Evolutionary conservation across 129 eudicot species (phyloP).

Genomic region (Oenanthe sinensis): DNA sequence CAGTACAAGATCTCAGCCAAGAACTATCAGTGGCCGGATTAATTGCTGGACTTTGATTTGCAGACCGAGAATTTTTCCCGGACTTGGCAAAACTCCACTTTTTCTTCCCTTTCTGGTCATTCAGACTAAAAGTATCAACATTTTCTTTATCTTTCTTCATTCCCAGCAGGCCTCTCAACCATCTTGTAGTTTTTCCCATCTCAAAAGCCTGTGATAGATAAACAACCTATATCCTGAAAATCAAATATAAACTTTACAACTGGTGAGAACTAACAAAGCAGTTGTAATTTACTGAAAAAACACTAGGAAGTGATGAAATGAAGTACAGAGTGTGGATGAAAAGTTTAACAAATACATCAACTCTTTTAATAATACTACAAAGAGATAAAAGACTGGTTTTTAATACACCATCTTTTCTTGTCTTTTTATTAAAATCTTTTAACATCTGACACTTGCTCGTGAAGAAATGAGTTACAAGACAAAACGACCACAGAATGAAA

Average conservation of each 20-base stretch:
- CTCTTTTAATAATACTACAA: constrained; percentile 38
- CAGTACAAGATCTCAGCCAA: constrained; percentile 46
- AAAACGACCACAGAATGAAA: constrained; percentile 54
- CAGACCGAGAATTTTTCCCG: constrained; percentile 27
- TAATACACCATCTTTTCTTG: constrained; percentile 5
- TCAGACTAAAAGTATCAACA: constrained; percentile 31
- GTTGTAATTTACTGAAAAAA: constrained; percentile 40
- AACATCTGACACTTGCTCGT: constrained; percentile 79
- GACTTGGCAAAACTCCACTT: constrained; percentile 64
- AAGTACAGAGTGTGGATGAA: constrained; percentile 21
- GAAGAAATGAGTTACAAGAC: constrained; percentile 65
- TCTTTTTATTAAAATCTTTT: constrained; percentile 14
- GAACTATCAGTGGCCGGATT: constrained; percentile 23
- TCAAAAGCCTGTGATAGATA: constrained; percentile 5
- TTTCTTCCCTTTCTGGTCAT: constrained; percentile 50
- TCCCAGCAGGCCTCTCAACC: constrained; percentile 71
- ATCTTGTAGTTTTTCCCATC: constrained; percentile 86
- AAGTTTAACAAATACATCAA: constrained; percentile 31
- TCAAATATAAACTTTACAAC: constrained; percentile 15
- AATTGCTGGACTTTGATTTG: constrained; percentile 9
- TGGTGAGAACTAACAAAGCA: constrained; percentile 25
- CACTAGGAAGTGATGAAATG: constrained; percentile 36
- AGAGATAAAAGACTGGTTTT: constrained; percentile 25
- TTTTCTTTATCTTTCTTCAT: constrained; percentile 76
- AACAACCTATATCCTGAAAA: constrained; percentile 9